Conservation (phyloP, 805 yeast species). For the Groenewaldozyma salmanticensis region DNA sequence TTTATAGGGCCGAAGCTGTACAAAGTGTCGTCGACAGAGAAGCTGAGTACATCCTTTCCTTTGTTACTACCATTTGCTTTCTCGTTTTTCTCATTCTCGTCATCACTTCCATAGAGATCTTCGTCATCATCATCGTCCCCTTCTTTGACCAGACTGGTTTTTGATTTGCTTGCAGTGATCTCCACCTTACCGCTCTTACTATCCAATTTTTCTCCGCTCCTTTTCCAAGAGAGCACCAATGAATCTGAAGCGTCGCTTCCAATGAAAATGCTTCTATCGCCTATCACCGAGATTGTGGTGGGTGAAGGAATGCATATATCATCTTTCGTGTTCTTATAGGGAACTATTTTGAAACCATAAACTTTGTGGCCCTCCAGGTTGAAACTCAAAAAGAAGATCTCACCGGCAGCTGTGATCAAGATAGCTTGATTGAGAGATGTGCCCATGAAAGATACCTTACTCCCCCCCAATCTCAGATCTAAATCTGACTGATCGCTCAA, state of each 20-base stretch:
- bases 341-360: constrained; percentile 18
- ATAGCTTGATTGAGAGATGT: constrained; percentile 28
- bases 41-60: constrained; percentile 13
- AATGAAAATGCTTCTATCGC: constrained; percentile 41
- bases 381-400: constrained; percentile 31
- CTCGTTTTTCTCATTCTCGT: not conserved
- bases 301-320: constrained; percentile 28
- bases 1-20: constrained; percentile 66
- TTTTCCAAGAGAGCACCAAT: constrained; percentile 36
- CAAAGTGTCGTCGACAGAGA: constrained; percentile 43
- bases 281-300: constrained; percentile 34
- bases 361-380: constrained; percentile 32
- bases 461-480: constrained; percentile 47
- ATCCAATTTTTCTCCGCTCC: constrained; percentile 9
- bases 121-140: constrained; percentile 29
- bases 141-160: no score
- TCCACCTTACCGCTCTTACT: constrained; percentile 1
- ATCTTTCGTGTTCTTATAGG: constrained; percentile 3
- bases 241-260: constrained; percentile 55
- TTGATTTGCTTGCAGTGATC: constrained; percentile 1
- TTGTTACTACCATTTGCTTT: constrained; percentile 1
- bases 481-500: constrained; percentile 41
- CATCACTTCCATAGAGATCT: constrained; percentile 13
- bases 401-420: constrained; percentile 36
- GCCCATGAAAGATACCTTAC: constrained; percentile 30